Evolutionary conservation across 129 eudicot genomes (phyloP), one percentile per base, ranked within the genome.

Genomic region (carrot (Daucus carota)): DNA sequence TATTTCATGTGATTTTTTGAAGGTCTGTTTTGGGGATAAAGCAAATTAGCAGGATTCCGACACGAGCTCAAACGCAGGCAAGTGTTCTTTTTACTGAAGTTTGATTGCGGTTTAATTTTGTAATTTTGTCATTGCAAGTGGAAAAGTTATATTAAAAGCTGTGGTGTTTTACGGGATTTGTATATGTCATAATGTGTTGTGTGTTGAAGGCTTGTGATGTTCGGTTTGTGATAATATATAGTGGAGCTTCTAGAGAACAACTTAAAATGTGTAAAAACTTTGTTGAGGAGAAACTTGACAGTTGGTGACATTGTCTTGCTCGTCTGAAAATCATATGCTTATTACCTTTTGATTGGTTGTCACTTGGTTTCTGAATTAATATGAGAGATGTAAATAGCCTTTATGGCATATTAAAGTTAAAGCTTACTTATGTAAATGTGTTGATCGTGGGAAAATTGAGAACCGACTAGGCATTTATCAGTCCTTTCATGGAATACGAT

Each of bases 21-120:
- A 92, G 97, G 97, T 87, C 91, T 26, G 28, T 89, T 76, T 75
- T 87, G 82, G 86, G 83, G 78, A 76, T 92, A 42, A 84, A 85
- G 80, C 79, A 81, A 9, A 68, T 80, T 72, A 71, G 72, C 41
- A 83, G 86, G 81, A 82, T 86, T 82, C 86, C 87, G 1, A 65
- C 81, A 22, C 83, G 71, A 47, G 70, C 80, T 66, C 81, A 83
- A 70, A 85, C 83, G 68, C 97, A 91, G 92, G 97, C 81, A 78
- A 50, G 83, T 72, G 33, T 79, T 32, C 0, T 6, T 50, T 50
- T 50, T 52, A 52, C 28, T 3, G 0, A 52, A 52, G 28, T 22
- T 20, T 52, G 8, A 54, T 50, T 50, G 28, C 11, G n/a, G 28
- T 2, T 50, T 50, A 6, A 3, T 50, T 50, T 20, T 50, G 1